These are phyloP conservation scores for Quercus agrifolia DNA, from an alignment of 306 rosid species.

Conservation along the genomic window DNA sequence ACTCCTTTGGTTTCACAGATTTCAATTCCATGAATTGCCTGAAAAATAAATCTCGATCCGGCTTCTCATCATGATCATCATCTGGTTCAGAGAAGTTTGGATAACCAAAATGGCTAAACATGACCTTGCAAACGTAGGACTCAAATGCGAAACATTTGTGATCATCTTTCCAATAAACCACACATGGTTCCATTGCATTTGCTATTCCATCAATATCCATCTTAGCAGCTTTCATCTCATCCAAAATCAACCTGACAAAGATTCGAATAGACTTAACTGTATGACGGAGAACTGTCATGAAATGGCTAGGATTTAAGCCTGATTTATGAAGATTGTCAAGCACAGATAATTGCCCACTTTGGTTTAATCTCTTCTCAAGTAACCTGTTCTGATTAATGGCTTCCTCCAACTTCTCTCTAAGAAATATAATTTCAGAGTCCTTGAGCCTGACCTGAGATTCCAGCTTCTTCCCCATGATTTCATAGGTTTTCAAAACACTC, in stretches of 20 bases:
- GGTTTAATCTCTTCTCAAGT: constrained; percentile 61
- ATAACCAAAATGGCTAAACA: constrained; percentile 68
- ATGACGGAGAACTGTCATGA: constrained; percentile 55
- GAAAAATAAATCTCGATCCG: constrained; percentile 43
- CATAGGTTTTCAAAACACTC: constrained; percentile 62
- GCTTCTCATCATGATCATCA: constrained; percentile 36
- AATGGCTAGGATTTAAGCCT: constrained; percentile 57
- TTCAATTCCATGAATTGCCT: constrained; percentile 59
- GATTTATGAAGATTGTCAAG: constrained; percentile 59
- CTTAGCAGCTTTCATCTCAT: constrained; percentile 57
- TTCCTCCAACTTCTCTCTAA: constrained; percentile 64
- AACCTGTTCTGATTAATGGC: constrained; percentile 49
- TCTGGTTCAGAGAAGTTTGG: constrained; percentile 56
- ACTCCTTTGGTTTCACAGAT: constrained; percentile 53
- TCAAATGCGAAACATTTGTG: constrained; percentile 79
- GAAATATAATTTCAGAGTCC: constrained; percentile 72
- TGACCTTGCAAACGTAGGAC: constrained; percentile 67
- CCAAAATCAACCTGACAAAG: constrained; percentile 57
- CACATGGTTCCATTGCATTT: constrained; percentile 45
- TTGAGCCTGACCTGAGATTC: constrained; percentile 72
- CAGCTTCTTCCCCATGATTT: constrained; percentile 61
- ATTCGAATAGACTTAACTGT: constrained; percentile 46
- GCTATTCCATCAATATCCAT: constrained; percentile 74
- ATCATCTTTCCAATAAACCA: constrained; percentile 53
- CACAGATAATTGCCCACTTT: constrained; percentile 50